phyloP scores from a whole-genome alignment of 2,329 filamentous ascomycete species.

The Aspergillus vadensis region DNA sequence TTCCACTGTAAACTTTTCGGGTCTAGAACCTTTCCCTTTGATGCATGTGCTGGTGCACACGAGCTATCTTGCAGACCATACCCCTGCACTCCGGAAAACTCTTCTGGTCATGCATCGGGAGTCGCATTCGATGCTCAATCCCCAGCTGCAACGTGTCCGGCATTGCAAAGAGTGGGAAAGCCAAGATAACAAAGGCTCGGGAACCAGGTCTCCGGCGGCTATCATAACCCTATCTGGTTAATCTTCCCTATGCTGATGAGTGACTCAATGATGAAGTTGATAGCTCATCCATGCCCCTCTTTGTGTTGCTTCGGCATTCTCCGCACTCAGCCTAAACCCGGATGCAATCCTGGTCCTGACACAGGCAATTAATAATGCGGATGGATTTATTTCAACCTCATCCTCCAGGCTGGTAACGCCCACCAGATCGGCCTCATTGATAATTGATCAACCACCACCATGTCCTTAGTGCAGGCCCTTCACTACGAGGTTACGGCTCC shows the following conservation, averaged over 20 bases:
- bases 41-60: not conserved
- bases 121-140: not conserved
- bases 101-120: not conserved
- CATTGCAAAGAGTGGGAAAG: not conserved
- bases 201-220: not conserved
- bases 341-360: not conserved
- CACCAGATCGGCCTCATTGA: too few species aligned
- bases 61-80: not conserved
- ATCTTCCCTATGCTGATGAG: not conserved
- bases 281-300: not conserved
- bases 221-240: not conserved
- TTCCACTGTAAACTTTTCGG: too few species aligned
- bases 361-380: too few species aligned
- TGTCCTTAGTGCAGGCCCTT: conserved; percentile 8
- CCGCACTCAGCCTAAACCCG: not conserved
- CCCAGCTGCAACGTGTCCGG: not conserved
- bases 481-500: conserved; percentile 5
- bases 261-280: not conserved
- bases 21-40: too few species aligned
- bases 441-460: not conserved
- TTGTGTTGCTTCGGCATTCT: not conserved
- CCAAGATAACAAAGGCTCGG: not conserved
- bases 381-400: not conserved
- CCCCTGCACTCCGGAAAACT: not conserved
- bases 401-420: not conserved